Percentiles rank a stretch among this genome's conserved stretches.
Conservation (phyloP, 2,329 filamentous ascomycete species). For the Colletotrichum tropicale region DNA sequence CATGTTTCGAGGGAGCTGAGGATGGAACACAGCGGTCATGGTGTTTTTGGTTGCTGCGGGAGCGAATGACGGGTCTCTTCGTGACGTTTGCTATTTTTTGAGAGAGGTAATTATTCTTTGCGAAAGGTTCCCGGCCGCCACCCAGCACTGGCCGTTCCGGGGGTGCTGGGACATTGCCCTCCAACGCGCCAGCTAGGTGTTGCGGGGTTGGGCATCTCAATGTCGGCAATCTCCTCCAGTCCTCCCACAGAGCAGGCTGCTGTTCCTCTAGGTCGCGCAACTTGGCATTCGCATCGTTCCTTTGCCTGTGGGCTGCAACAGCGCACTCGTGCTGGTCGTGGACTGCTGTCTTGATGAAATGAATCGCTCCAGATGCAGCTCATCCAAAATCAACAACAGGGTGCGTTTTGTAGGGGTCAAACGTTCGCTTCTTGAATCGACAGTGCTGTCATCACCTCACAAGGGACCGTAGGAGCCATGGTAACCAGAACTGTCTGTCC, state of each 20-base stretch:
- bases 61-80: not conserved
- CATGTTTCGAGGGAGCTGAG: not conserved
- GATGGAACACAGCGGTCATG: not conserved
- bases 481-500: not conserved
- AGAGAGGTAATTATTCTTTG: not conserved
- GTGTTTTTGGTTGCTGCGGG: not conserved
- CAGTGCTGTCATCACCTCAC: not conserved
- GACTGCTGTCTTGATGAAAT: not conserved
- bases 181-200: not conserved
- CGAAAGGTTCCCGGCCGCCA: not conserved
- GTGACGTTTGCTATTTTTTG: not conserved
- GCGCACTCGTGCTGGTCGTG: not conserved
- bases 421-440: not conserved
- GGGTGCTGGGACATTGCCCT: not conserved
- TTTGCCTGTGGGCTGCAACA: not conserved
- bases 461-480: not conserved
- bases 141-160: not conserved
- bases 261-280: not conserved
- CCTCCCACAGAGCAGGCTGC: not conserved
- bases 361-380: not conserved
- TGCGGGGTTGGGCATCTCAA: not conserved
- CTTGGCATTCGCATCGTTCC: not conserved
- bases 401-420: not conserved
- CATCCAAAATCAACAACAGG: not conserved
- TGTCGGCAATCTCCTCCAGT: not conserved